Percentiles rank a stretch among this genome's conserved stretches.
Conservation (phyloP, 1,284 basidiomycete species). For the Ceratobasidium sp. region DNA sequence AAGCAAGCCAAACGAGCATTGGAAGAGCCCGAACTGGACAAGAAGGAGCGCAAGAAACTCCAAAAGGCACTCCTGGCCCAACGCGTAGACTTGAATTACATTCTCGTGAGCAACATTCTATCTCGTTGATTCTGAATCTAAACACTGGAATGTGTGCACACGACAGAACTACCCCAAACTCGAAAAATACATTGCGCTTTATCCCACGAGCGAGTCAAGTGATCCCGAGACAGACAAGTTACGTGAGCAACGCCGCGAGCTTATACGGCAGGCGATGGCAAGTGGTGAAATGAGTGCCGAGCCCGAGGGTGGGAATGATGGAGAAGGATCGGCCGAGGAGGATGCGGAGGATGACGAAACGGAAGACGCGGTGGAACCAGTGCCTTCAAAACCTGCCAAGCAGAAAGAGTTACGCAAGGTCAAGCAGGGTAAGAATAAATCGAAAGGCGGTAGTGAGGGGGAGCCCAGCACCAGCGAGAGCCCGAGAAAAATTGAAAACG, state of each 20-base stretch:
- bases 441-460: background rate
- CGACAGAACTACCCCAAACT: constrained; percentile 77
- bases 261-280: constrained; percentile 70
- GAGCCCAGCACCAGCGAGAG: background rate
- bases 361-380: constrained; percentile 41
- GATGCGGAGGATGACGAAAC: constrained; percentile 42
- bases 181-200: constrained; percentile 85
- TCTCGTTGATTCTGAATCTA: constrained; percentile 3
- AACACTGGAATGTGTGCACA: constrained; percentile 8
- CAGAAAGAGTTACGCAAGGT: too few relatives aligned
- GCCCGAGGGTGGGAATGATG: constrained; percentile 57
- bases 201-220: constrained; percentile 60
- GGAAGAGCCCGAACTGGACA: constrained; percentile 48
- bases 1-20: constrained; percentile 64
- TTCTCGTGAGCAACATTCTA: constrained; percentile 61
- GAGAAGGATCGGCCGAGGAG: constrained; percentile 12
- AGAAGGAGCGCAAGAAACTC: constrained; percentile 52
- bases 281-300: constrained; percentile 63
- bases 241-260: constrained; percentile 67
- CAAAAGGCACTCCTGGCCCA: constrained; percentile 62
- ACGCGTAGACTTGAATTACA: constrained; percentile 83
- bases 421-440: too few relatives aligned
- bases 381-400: background rate
- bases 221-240: constrained; percentile 53
- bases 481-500: constrained; percentile 18